phyloP scores from a whole-genome alignment of 805 yeast genomes.

The Torulaspora indica region DNA sequence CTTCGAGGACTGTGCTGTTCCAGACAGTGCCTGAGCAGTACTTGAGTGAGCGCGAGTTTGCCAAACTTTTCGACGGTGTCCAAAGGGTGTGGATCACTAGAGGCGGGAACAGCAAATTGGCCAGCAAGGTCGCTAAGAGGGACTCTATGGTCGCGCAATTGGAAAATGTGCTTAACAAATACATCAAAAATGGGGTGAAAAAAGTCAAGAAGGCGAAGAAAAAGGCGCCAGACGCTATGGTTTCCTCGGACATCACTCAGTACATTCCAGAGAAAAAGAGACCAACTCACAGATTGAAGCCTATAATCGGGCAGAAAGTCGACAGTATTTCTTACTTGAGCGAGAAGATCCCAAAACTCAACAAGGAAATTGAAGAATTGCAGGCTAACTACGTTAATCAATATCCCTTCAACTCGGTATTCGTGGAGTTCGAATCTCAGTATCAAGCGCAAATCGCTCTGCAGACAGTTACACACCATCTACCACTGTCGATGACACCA shows the following conservation, averaged over 20 bases:
- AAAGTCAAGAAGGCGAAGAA: constrained; percentile 62
- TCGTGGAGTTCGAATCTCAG: constrained; percentile 74
- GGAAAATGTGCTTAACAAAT: constrained; percentile 59
- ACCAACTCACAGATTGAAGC: constrained; percentile 50
- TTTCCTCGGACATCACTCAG: constrained; percentile 43
- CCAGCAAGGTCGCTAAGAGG: constrained; percentile 54
- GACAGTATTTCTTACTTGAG: constrained; percentile 58
- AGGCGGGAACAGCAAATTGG: constrained; percentile 49
- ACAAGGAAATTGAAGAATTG: constrained; percentile 51
- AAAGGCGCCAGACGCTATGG: constrained; percentile 42
- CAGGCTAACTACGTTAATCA: constrained; percentile 47
- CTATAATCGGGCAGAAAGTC: constrained; percentile 51
- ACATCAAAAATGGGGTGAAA: constrained; percentile 61
- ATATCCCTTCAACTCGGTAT: constrained; percentile 71
- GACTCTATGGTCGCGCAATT: constrained; percentile 53
- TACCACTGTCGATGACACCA: constrained; percentile 59
- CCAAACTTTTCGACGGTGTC: constrained; percentile 76
- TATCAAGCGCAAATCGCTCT: constrained; percentile 69
- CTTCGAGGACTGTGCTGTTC: constrained; percentile 78
- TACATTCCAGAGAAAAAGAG: constrained; percentile 64
- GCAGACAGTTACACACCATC: constrained; percentile 60
- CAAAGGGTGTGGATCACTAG: constrained; percentile 77
- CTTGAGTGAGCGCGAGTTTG: constrained; percentile 66
- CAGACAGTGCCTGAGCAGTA: constrained; percentile 77
- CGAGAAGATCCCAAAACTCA: constrained; percentile 52